Percentiles rank a stretch among this genome's conserved stretches.
Evolutionary conservation across 2,329 filamentous ascomycete genomes (phyloP).

Genomic region (Ambrosiella beaveri): DNA sequence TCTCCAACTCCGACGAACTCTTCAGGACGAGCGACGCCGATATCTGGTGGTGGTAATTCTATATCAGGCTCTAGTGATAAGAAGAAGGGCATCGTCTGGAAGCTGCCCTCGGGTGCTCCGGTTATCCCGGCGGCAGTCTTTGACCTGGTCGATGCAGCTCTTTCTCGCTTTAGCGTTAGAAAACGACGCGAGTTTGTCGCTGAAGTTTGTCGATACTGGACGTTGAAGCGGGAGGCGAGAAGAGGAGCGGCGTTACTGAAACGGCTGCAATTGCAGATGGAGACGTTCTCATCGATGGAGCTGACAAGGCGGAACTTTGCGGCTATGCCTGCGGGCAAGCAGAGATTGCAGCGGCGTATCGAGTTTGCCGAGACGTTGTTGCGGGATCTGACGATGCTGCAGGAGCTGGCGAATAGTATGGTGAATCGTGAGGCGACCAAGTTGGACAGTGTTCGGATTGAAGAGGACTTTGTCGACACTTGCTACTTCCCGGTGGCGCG

Average conservation of each 20-base stretch:
- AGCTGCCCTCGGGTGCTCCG: conserved; percentile 81
- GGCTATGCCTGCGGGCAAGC: conserved; percentile 72
- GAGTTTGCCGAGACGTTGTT: conserved; percentile 68
- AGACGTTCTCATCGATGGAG: conserved; percentile 95
- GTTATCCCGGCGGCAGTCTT: conserved; percentile 83
- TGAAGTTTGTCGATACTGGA: conserved; percentile 95
- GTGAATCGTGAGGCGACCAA: conserved; percentile 64
- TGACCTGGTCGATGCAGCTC: conserved; percentile 65
- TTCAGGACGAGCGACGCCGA: neutral
- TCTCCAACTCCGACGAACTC: neutral
- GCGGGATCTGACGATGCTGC: conserved; percentile 61
- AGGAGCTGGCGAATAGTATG: conserved; percentile 49
- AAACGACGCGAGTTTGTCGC: conserved; percentile 86
- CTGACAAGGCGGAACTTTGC: conserved; percentile 88
- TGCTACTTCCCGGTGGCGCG: conserved; percentile 82
- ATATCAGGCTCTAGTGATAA: neutral
- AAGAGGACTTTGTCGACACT: conserved; percentile 66
- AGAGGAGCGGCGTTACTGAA: conserved; percentile 84
- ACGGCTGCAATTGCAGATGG: conserved; percentile 82
- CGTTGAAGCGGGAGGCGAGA: conserved; percentile 81
- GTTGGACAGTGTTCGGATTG: conserved; percentile 55
- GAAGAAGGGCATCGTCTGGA: conserved; percentile 39
- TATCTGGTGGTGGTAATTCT: conserved; percentile 17
- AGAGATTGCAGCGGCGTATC: conserved; percentile 63
- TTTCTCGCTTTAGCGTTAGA: conserved; percentile 61